Percentiles rank a stretch among this genome's conserved stretches.
These are phyloP conservation scores for Daldinia loculata DNA, from an alignment of 495 filamentous ascomycete species.

Conservation along the genomic window DNA sequence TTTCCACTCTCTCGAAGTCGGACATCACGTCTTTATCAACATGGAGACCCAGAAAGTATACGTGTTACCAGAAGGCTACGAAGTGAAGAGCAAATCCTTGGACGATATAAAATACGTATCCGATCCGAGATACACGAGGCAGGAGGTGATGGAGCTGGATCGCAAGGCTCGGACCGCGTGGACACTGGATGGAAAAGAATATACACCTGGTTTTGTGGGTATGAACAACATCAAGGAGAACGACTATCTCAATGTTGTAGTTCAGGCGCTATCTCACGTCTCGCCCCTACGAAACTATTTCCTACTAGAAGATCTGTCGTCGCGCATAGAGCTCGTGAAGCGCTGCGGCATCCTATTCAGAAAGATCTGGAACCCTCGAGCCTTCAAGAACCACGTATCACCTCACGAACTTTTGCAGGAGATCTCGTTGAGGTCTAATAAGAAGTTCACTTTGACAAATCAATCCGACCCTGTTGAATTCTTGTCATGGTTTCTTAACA, in stretches of 20 bases:
- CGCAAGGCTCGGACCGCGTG: constrained; percentile 75
- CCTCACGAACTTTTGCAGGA: constrained; percentile 97
- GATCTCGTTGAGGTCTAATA: constrained; percentile 86
- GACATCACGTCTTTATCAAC: constrained; percentile 97
- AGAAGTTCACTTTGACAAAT: constrained; percentile 87
- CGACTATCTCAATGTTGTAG: constrained; percentile 96
- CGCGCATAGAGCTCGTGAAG: constrained; percentile 66
- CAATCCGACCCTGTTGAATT: constrained; percentile 98
- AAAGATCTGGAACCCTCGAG: constrained; percentile 97
- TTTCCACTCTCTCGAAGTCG: constrained; percentile 93
- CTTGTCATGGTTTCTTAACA: constrained; percentile 95
- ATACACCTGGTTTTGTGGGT: constrained; percentile 93
- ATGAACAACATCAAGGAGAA: constrained; percentile 99
- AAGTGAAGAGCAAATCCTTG: constrained; percentile 92
- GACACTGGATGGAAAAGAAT: constrained; percentile 82
- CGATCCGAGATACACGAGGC: constrained; percentile 83
- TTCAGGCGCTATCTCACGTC: constrained; percentile 93
- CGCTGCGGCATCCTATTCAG: constrained; percentile 90
- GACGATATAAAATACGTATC: constrained; percentile 99
- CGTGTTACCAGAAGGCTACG: constrained; percentile 95
- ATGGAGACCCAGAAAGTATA: constrained; percentile 95
- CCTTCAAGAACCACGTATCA: constrained; percentile 96
- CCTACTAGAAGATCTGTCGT: constrained; percentile 79
- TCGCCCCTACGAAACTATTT: constrained; percentile 90
- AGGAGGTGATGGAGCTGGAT: constrained; percentile 82